Conservation (phyloP, 2,329 filamentous ascomycete genomes). For the Sporothrix inflata region DNA sequence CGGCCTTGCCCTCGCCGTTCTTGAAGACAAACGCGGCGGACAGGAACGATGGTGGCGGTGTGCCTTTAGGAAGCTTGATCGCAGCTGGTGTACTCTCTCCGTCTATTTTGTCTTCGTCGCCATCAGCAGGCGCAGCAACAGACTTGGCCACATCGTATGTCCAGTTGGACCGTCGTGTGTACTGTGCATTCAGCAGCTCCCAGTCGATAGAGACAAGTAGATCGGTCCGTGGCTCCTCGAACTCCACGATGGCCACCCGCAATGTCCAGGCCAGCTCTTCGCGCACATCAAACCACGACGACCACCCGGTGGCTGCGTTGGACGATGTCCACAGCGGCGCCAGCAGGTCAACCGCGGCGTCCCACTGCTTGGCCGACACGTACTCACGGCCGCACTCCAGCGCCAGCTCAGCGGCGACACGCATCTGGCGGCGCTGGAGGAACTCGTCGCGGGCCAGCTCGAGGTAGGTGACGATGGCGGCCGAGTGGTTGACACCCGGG, state of each 20-base stretch:
- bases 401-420: constrained; percentile 58
- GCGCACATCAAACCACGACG: constrained; percentile 62
- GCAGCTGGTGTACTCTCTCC: not conserved
- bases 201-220: constrained; percentile 66
- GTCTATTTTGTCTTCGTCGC: constrained; percentile 31
- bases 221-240: constrained; percentile 51
- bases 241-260: constrained; percentile 57
- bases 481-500: constrained; percentile 57
- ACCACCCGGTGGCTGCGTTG: constrained; percentile 44
- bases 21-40: constrained; percentile 58
- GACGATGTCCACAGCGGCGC: constrained; percentile 54
- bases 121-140: constrained; percentile 50
- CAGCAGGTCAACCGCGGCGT: constrained; percentile 57
- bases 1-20: constrained; percentile 62
- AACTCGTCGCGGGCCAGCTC: constrained; percentile 58
- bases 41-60: constrained; percentile 41
- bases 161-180: constrained; percentile 59
- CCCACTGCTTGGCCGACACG: constrained; percentile 54
- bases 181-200: constrained; percentile 64
- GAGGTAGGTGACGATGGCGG: constrained; percentile 58
- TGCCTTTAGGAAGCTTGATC: constrained; percentile 48
- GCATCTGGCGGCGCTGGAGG: constrained; percentile 55
- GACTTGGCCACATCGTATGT: constrained; percentile 63
- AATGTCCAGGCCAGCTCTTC: constrained; percentile 66
- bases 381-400: constrained; percentile 62